Base-by-base conservation (phyloP, 1,284 basidiomycete species). In the Cryptococcus sp. region DNA sequence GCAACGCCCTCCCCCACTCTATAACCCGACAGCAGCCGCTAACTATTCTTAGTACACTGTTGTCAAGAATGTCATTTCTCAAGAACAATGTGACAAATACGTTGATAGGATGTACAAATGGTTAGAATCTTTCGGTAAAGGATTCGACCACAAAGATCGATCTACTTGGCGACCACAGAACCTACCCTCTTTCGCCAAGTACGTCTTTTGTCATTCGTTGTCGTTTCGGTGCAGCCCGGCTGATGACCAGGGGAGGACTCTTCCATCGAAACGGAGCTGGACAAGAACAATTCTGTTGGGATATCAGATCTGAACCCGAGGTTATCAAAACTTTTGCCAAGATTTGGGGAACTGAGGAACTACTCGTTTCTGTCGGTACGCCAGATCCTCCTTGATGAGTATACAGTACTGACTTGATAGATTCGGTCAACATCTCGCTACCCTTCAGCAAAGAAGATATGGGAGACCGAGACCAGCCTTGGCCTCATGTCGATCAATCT, bases 201-300 rank as follows among this genome's bases (percentile, higher is more conserved):
- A 52, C 48, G 63, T 53, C 2, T 42, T 7, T 46, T 24, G 46
- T n/a, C 9, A 34, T 34, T 34, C 32, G 10, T 34, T 34, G 16
- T 32, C 39, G 44, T 25, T 49, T 41, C 44, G 48, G 31, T 42
- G 19, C 7, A 11, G 19, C 16, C 14, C 28, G 19, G 43, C n/a
- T 46, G 22, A 48, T 36, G 5, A 39, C 28, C 42, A 63, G 61
- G 45, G 67, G 66, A 23, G 70, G 70, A 7, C 57, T 73, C 36
- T 68, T 63, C 57, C 62, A 67, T 52, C 51, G 70, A 39, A 60
- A 72, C 51, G 72, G 59, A 10, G 62, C 64, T 13, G 67, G 61
- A 10, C 74, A 75, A 56, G 74, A 75, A 56, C 70, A 75, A 47
- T 73, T 67, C 44, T 69, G 66, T 1, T 77, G 76, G 76, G 67